A percentile compares a stretch with the other conserved stretches of the same genome.
phyloP scores from a whole-genome alignment of 2,329 filamentous ascomycete genomes.

The Fusarium citri region DNA sequence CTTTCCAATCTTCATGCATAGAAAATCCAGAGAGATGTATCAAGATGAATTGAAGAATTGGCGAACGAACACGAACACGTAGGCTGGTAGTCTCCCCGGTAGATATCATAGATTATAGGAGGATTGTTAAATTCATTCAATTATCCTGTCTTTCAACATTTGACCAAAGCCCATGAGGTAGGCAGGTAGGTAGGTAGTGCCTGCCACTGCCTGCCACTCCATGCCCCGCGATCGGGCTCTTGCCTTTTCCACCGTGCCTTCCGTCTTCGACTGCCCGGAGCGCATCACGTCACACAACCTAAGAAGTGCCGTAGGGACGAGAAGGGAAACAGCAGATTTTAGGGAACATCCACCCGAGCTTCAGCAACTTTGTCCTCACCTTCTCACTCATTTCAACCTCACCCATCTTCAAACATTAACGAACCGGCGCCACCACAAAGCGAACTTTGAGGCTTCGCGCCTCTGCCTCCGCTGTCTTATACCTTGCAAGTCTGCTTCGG shows the following conservation, averaged over 20 bases:
- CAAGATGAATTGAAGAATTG: neutral
- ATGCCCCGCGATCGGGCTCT: constrained; percentile 16
- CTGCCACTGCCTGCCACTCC: neutral
- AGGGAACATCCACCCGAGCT: constrained; percentile 27
- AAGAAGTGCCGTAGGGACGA: neutral
- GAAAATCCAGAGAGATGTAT: neutral
- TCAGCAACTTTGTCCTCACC: constrained; percentile 23
- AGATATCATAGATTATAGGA: neutral
- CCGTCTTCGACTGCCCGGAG: constrained; percentile 7
- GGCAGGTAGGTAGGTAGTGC: neutral
- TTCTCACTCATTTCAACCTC: constrained; percentile 19
- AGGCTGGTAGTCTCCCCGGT: neutral
- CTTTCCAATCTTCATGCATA: neutral
- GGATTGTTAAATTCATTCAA: neutral
- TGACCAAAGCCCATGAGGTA: neutral
- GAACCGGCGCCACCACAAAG: constrained; percentile 25
- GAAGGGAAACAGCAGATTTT: constrained; percentile 31
- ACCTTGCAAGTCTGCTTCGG: constrained; percentile 10
- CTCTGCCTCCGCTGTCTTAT: constrained; percentile 15
- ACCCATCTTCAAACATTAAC: constrained; percentile 14
- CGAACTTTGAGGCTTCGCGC: constrained; percentile 12
- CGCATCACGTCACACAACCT: constrained; percentile 42
- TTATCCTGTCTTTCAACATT: neutral
- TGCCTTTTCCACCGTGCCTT: constrained; percentile 35
- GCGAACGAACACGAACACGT: neutral